Base-by-base conservation (phyloP, 2,329 filamentous ascomycete genomes). In the Chaetomium olivaceum region DNA sequence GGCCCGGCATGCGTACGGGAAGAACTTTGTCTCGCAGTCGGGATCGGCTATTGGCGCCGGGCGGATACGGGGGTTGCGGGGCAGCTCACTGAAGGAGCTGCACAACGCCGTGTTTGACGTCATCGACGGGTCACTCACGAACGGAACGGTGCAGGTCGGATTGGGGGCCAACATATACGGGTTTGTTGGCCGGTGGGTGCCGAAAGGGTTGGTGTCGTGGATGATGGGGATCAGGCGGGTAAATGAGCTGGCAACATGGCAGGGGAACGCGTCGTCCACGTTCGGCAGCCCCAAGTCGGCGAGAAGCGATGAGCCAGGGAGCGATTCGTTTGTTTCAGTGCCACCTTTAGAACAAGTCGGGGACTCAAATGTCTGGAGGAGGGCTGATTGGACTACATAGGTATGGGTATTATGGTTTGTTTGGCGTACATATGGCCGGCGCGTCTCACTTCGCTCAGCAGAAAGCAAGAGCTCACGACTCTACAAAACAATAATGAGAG, bases 51-150 rank as follows among this genome's bases (percentile, higher is more conserved):
- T 87, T 70, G 82, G 83, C 58, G 82, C 84, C 4, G 82, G 83
- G 9, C 82, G 84, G 61, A 82, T 85, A 77, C 85, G 83, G 70
- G 89, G 84, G 14, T 79, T 86, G 65, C 85, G 84, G 58, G 91
- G 91, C 46, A 93, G 88, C 67, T 88, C 90, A 3, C 82, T 96
- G 55, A 84, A 91, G 36, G 88, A 91, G 69, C 83, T 99, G 62
- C 91, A 98, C 78, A 89, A 92, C 74, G 89, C 91, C 2, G 89
- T 99, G 11, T 96, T 97, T 75, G 94, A 98, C 75, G 91, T 95
- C 39, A 85, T 98, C 62, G 89, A 91, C 69, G 85, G 87, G 52
- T 85, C 82, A 21, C 81, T 85, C 70, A 85, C 83, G 29, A 82
- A 81, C 56, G 81, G 85, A 43, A 85, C 91, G 1, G 86, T 94